A percentile compares a stretch with the other conserved stretches of the same genome.
These are phyloP conservation scores for Herpetomonas tarakana DNA, from an alignment of 208 protist species.

Conservation along the genomic window DNA sequence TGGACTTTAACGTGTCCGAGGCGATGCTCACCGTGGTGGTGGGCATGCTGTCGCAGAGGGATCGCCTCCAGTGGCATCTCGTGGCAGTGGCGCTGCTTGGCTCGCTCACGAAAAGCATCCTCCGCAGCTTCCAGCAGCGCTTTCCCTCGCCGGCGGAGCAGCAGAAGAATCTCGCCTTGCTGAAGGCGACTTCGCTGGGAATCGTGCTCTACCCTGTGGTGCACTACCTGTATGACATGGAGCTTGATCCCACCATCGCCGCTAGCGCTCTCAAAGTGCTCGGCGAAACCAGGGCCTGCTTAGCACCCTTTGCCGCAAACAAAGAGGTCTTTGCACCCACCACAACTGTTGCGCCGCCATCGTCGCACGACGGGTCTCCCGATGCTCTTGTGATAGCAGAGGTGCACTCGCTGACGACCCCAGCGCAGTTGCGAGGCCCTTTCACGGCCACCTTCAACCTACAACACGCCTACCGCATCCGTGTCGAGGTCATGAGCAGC, in stretches of 20 bases:
- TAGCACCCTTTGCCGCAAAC: neutral
- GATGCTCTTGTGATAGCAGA: too few relatives aligned
- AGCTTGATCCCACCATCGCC: conserved; percentile 50
- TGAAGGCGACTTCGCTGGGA: conserved; percentile 72
- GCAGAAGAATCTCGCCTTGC: conserved; percentile 21
- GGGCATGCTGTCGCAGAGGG: conserved; percentile 62
- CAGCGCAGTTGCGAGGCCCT: conserved; percentile 26
- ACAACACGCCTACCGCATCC: conserved; percentile 57
- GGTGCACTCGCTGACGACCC: conserved; percentile 52
- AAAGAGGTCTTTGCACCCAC: too few relatives aligned
- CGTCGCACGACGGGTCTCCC: too few relatives aligned
- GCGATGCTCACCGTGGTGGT: conserved; percentile 62
- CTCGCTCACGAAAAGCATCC: conserved; percentile 61
- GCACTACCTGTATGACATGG: conserved; percentile 70
- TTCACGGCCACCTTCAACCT: conserved; percentile 46
- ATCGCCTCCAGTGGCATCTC: conserved; percentile 67
- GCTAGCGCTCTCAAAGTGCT: conserved; percentile 56
- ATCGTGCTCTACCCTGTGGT: conserved; percentile 76
- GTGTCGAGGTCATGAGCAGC: conserved; percentile 27
- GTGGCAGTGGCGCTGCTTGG: conserved; percentile 66
- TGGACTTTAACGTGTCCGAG: conserved; percentile 30
- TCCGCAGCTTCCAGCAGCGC: conserved; percentile 49
- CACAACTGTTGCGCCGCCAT: too few relatives aligned
- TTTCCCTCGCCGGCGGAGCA: conserved; percentile 26
- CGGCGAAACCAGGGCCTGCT: conserved; percentile 37